Percentiles rank a stretch among this genome's conserved stretches.
Conservation (phyloP, 495 filamentous ascomycete genomes). For the Lentithecium fluviatile region DNA sequence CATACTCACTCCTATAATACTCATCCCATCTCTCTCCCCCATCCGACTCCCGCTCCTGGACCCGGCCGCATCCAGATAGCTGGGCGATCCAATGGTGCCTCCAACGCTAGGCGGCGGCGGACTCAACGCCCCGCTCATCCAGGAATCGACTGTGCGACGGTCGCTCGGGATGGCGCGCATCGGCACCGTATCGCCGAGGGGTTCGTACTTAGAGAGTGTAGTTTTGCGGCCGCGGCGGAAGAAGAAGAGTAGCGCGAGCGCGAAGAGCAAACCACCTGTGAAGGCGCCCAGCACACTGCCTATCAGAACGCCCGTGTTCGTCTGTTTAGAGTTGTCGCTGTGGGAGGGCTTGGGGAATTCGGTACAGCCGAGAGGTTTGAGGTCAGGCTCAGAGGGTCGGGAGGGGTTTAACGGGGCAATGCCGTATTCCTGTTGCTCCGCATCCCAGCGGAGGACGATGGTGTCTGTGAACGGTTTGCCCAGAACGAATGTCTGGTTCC, state of each 20-base stretch:
- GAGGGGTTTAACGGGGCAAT: slow-evolving; percentile 4
- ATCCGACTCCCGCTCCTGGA: too few relatives aligned
- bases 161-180: not conserved
- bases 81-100: not conserved
- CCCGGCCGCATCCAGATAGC: too few relatives aligned
- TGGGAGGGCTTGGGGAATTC: slow-evolving; percentile 2
- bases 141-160: not conserved
- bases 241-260: not conserved
- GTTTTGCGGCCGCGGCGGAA: not conserved
- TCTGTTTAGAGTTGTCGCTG: not conserved
- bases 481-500: not conserved
- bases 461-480: slow-evolving; percentile 14
- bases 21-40: too few relatives aligned
- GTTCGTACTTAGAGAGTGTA: not conserved
- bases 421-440: slow-evolving; percentile 4
- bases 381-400: not conserved
- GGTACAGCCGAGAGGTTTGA: slow-evolving; percentile 9
- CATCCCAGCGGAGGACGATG: slow-evolving; percentile 11
- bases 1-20: too few relatives aligned
- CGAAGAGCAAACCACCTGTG: slow-evolving; percentile 3
- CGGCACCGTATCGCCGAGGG: slow-evolving; percentile 3
- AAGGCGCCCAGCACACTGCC: slow-evolving; percentile 8
- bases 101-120: not conserved
- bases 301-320: not conserved
- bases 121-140: not conserved